These are phyloP conservation scores for Penicillium sp. DNA, from an alignment of 2,329 filamentous ascomycete genomes.

Conservation along the genomic window DNA sequence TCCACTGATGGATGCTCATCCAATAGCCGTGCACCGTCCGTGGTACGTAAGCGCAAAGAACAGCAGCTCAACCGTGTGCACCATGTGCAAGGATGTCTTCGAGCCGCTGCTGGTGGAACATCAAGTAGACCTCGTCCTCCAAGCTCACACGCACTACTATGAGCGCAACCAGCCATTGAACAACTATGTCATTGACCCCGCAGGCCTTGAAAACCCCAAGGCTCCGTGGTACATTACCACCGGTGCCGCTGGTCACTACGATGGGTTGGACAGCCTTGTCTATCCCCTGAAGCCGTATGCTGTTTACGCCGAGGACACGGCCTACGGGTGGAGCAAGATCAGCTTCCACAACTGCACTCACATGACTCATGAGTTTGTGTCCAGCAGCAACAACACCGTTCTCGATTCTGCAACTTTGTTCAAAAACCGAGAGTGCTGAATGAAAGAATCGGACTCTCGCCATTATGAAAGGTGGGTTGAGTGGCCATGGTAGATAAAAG, in stretches of 20 bases:
- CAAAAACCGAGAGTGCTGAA: slow-evolving; percentile 8
- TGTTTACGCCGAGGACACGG: slow-evolving; percentile 29
- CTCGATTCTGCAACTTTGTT: slow-evolving; percentile 13
- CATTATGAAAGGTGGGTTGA: no score
- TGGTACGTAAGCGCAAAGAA: slow-evolving; percentile 4
- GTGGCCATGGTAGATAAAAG: no score
- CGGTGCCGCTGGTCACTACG: slow-evolving; percentile 30
- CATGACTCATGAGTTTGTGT: slow-evolving; percentile 39
- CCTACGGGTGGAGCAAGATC: slow-evolving; percentile 40
- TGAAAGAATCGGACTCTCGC: no score
- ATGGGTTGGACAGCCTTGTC: slow-evolving; percentile 28
- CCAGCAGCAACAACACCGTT: slow-evolving; percentile 13
- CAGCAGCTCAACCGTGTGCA: neutral
- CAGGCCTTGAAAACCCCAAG: slow-evolving; percentile 23
- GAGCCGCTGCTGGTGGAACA: slow-evolving; percentile 7
- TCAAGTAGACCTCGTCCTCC: slow-evolving; percentile 8
- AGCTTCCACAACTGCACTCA: slow-evolving; percentile 44
- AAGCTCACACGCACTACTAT: slow-evolving; percentile 5
- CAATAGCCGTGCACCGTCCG: slow-evolving; percentile 5
- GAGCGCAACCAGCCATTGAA: slow-evolving; percentile 6
- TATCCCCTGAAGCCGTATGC: slow-evolving; percentile 25
- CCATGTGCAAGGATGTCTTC: slow-evolving; percentile 4
- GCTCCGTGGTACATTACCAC: slow-evolving; percentile 30
- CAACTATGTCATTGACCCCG: slow-evolving; percentile 10
- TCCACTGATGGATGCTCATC: neutral